Base-by-base conservation (phyloP, 192 early-diverging fungal species). In the Coemansia sp. region DNA sequence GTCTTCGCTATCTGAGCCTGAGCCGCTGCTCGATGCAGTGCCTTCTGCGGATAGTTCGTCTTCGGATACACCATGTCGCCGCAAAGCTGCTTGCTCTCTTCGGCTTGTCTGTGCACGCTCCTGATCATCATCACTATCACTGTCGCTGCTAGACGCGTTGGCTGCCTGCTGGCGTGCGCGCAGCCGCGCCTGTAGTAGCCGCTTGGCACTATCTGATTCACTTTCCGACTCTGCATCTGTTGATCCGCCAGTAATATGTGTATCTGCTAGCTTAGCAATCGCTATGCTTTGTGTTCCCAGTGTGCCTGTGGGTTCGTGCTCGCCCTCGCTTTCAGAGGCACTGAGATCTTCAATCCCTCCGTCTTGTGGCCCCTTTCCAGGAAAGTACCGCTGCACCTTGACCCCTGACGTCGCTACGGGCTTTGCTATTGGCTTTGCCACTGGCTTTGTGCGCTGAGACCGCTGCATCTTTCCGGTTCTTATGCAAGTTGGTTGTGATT, bases 371-470 rank as follows among this genome's bases (percentile, higher is more conserved):
- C 70, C 79, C 52, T 82, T 82, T 4, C 79, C 79, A 6, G 79
- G 79, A 58, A 82, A 82, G 52, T 82, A 82, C 14, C 79, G 69
- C 56, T 61, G 57, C 1, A 73, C 71, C 22, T 58, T 69, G 25
- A 49, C 70, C 6, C 79, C 74, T 6, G 79, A 82, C 4, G 73
- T 82, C 21, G 67, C 62, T 3, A 70, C 72, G 1, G 57, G 19
- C 21, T 37, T 35, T 22, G 50, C 22, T 3, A 70, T 68, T 2
- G 57, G 19, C 21, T 37, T 35, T 22, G 50, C 22, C 17, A 17
- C n/a, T 8, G 31, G 31, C 31, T 35, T 35, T 35, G 31, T 35
- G 6, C 31, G 31, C 6, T 35, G 4, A 35, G 23, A 25, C 23
- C 49, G 16, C n/a, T 49, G 48, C 48, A 49, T 49, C 58, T 55